phyloP scores from a whole-genome alignment of 768 basidiomycete species.

The Trametes elegans region DNA sequence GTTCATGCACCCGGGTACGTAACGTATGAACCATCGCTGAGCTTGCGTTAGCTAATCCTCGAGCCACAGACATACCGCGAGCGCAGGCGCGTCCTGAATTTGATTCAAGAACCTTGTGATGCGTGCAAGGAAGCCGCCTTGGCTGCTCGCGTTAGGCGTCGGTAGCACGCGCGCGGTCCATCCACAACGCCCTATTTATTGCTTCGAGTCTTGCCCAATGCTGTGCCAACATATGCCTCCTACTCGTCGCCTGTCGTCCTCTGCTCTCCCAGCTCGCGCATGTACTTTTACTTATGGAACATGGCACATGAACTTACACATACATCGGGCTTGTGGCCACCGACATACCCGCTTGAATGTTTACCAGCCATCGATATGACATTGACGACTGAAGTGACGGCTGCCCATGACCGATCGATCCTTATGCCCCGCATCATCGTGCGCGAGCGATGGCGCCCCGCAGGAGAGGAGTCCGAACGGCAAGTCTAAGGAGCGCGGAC shows the following conservation, averaged over 20 bases:
- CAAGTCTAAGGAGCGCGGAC: constrained; percentile 2
- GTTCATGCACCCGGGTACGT: constrained; percentile 48
- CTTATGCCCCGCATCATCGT: not conserved
- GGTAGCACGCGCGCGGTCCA: constrained; percentile 16
- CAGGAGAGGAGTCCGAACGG: not conserved
- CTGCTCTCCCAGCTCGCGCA: not conserved
- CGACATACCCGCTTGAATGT: not conserved
- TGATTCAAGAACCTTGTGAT: constrained; percentile 67
- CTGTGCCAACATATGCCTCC: not conserved
- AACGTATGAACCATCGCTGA: not conserved
- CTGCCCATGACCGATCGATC: not conserved
- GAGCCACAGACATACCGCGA: constrained; percentile 35
- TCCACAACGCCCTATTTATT: not conserved
- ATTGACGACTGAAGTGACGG: not conserved
- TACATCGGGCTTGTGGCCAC: not conserved
- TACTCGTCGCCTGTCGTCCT: not conserved
- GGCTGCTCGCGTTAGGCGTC: constrained; percentile 23
- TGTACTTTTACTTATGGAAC: not conserved
- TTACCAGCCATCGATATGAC: not conserved
- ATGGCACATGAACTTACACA: not conserved
- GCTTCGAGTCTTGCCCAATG: not conserved
- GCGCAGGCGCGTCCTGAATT: constrained; percentile 55
- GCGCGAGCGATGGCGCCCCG: not conserved
- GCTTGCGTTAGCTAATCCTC: not conserved
- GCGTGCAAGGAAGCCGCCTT: constrained; percentile 38